Evolutionary conservation across 2,329 filamentous ascomycete species (phyloP), one percentile per base, ranked within the genome.

Genomic region (Ophiognomonia clavigignenti-juglandacearum): DNA sequence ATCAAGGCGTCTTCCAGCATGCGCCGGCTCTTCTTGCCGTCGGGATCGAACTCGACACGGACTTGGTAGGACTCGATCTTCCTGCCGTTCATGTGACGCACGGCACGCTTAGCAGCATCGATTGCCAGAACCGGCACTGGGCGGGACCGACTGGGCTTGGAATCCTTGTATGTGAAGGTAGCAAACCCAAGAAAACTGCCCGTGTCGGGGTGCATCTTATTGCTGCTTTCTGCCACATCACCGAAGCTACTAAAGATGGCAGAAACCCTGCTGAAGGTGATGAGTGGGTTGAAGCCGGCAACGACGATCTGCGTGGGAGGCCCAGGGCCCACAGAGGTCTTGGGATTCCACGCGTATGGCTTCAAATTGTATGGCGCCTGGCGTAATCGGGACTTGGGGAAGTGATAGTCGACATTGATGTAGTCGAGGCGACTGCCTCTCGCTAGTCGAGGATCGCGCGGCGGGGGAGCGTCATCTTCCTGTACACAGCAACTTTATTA

Each of bases 111-210:
- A 8, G 93, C 92, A 34, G 91, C 88, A 51, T 87, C 84, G 34
- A 86, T 81, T 6, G 89, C 93, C 41, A 83, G 77, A 32, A 88
- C 69, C 3, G 77, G 67, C 2, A 69, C 59, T 56, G 71, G 58
- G 68, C 81, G 60, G 70, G 73, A 56, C 66, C 74, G 55, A 72
- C 70, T 63, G 45, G 68, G 65, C 70, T 80, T 77, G 2, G 76
- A 72, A 62, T 97, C 92, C 59, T 86, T 83, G 65, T 95, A 98
- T 50, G 86, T 83, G 61, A 98, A 89, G 14, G 89, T 88, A 55
- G 88, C 95, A 62, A 98, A 91, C 11, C 93, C 93, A 11, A 98
- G 77, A 61, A 95, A 95, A 60, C 88, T 93, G 16, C 93, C 93
- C 11, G 91, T 97, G 48, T 91, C 85, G 8, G 93, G 93, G 65